Percentiles rank a stretch among this genome's conserved stretches.
Evolutionary conservation across 257 asterid species (phyloP).

Genomic region (Solanum stenotomum): DNA sequence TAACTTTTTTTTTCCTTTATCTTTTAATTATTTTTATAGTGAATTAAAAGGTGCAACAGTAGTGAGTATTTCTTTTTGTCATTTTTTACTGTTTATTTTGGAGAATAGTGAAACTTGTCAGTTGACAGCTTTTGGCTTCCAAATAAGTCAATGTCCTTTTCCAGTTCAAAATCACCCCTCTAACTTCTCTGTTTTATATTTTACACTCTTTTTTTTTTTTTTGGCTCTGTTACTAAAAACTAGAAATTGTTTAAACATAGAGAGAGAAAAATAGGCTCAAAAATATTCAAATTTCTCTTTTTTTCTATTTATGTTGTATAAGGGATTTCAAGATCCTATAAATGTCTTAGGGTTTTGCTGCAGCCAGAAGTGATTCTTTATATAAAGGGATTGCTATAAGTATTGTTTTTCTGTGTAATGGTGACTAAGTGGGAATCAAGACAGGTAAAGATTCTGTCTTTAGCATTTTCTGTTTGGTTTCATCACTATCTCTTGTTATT

Average conservation of each 20-base stretch:
- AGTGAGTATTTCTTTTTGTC: background rate
- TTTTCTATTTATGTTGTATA: background rate
- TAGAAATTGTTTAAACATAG: background rate
- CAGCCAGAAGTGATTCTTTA: constrained; percentile 24
- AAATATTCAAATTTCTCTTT: background rate
- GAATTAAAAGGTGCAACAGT: background rate
- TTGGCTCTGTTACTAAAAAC: background rate
- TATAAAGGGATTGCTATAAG: background rate
- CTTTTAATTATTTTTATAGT: background rate
- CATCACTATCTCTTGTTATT: constrained; percentile 26
- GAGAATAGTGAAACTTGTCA: background rate
- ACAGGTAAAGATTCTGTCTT: constrained; percentile 52
- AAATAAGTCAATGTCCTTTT: constrained; percentile 1
- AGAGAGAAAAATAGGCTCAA: background rate
- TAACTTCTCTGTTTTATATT: background rate
- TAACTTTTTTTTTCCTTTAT: background rate
- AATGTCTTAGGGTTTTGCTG: constrained; percentile 42
- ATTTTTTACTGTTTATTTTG: constrained; percentile 1
- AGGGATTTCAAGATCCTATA: constrained; percentile 32
- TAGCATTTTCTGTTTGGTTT: constrained; percentile 19
- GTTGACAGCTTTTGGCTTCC: background rate
- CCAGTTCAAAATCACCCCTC: background rate
- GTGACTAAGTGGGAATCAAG: constrained; percentile 40
- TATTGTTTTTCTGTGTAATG: constrained; percentile 17
- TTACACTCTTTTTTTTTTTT: background rate